Percentiles rank a stretch among this genome's conserved stretches.
These are phyloP conservation scores for Annulohypoxylon moriforme DNA, from an alignment of 495 filamentous ascomycete genomes.

Conservation along the genomic window DNA sequence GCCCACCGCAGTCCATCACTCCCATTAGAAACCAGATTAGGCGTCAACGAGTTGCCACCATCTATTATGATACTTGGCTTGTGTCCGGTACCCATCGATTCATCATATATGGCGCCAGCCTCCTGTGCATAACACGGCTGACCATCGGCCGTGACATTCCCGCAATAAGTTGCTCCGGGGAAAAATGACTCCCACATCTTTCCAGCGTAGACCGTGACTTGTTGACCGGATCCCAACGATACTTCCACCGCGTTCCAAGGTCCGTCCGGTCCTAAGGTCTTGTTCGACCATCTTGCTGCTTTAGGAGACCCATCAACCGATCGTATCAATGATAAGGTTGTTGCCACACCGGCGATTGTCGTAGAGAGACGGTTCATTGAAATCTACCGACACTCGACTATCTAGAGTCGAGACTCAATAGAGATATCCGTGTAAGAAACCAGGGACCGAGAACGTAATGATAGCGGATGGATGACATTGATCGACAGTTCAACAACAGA, in stretches of 20 bases:
- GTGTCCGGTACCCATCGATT: constrained; percentile 8
- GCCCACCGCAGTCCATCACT: constrained; percentile 4
- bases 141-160: constrained; percentile 15
- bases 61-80: background rate
- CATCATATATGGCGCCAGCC: constrained; percentile 24
- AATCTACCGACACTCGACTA: background rate
- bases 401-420: background rate
- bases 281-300: constrained; percentile 27
- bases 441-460: background rate
- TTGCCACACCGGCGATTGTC: constrained; percentile 9
- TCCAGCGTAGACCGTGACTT: constrained; percentile 22
- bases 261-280: constrained; percentile 31
- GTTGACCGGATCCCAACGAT: constrained; percentile 16
- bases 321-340: background rate
- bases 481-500: constrained; percentile 6
- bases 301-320: constrained; percentile 2
- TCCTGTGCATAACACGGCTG: constrained; percentile 28
- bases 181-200: constrained; percentile 38
- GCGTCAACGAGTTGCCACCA: background rate
- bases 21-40: background rate
- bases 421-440: background rate
- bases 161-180: constrained; percentile 18
- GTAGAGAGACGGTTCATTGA: constrained; percentile 13
- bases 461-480: background rate
- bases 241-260: constrained; percentile 28